A percentile compares a stretch with the other conserved stretches of the same genome.
phyloP scores from a whole-genome alignment of 768 basidiomycete species.

The Rhodocollybia butyracea region DNA sequence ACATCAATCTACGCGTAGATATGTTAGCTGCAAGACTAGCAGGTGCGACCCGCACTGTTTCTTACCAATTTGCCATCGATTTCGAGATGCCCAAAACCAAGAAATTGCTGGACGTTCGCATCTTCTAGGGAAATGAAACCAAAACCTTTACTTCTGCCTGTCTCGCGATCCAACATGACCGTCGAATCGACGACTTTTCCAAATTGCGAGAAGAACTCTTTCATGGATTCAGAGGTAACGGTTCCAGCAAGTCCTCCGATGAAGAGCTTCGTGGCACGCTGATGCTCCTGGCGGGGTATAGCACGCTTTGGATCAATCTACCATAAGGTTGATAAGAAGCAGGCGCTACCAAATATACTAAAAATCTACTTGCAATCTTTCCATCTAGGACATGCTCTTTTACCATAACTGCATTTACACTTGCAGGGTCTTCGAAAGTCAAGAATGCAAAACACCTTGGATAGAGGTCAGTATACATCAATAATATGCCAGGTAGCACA shows the following conservation, averaged over 20 bases:
- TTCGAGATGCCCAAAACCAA: slow-evolving; percentile 84
- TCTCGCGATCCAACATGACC: slow-evolving; percentile 97
- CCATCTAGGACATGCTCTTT: slow-evolving; percentile 94
- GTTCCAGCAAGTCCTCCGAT: slow-evolving; percentile 91
- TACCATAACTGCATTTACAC: slow-evolving; percentile 95
- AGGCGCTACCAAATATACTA: slow-evolving; percentile 10
- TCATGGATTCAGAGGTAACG: slow-evolving; percentile 92
- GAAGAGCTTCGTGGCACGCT: slow-evolving; percentile 90
- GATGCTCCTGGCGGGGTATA: slow-evolving; percentile 94
- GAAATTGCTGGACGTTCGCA: slow-evolving; percentile 84
- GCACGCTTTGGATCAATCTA: slow-evolving; percentile 99
- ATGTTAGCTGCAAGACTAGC: neutral
- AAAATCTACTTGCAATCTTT: slow-evolving; percentile 74
- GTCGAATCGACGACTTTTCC: slow-evolving; percentile 97
- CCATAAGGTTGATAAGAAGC: neutral
- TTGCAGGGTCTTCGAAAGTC: slow-evolving; percentile 90
- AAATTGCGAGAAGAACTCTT: slow-evolving; percentile 89
- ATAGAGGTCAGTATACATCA: no score
- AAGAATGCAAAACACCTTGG: slow-evolving; percentile 98
- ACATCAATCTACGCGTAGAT: slow-evolving; percentile 79
- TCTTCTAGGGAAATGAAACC: slow-evolving; percentile 97
- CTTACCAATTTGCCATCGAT: slow-evolving; percentile 94
- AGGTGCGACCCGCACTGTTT: slow-evolving; percentile 8
- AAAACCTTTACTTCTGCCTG: slow-evolving; percentile 93
- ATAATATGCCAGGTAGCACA: no score